Evolutionary conservation across 306 rosid species (phyloP).

Genomic region (Vigna radiata): DNA sequence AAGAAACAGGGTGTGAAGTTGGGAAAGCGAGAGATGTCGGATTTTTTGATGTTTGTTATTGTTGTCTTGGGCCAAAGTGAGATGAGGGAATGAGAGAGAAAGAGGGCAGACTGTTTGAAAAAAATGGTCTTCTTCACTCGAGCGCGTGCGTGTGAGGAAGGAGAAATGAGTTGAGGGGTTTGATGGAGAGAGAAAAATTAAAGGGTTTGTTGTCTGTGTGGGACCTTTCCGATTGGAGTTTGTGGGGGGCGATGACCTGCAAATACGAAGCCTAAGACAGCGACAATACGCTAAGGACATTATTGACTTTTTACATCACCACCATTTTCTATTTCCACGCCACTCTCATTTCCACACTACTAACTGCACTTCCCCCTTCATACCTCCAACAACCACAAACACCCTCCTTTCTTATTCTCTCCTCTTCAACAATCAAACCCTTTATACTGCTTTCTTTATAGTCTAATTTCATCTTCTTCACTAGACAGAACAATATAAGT

Average conservation of each 20-base stretch:
- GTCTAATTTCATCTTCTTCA: too few relatives aligned
- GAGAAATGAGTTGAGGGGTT: too few relatives aligned
- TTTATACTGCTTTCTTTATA: background rate
- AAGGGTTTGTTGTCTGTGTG: background rate
- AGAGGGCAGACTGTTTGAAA: background rate
- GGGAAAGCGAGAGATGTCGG: slow-evolving; percentile 40
- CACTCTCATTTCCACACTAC: slow-evolving; percentile 19
- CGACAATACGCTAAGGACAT: slow-evolving; percentile 56
- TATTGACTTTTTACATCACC: slow-evolving; percentile 34
- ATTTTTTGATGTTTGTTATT: slow-evolving; percentile 8
- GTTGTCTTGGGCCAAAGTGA: slow-evolving; percentile 37
- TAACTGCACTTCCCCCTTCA: background rate
- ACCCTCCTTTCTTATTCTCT: background rate
- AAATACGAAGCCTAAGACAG: slow-evolving; percentile 51
- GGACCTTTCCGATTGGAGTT: slow-evolving; percentile 36
- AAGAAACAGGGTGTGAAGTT: background rate
- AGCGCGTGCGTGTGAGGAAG: background rate
- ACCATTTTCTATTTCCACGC: background rate
- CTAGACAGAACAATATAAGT: too few relatives aligned
- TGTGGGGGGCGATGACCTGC: slow-evolving; percentile 58
- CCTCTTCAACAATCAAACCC: background rate
- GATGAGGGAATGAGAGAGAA: background rate
- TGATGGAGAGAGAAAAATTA: slow-evolving; percentile 40
- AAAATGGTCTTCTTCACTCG: background rate
- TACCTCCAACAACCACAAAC: slow-evolving; percentile 1